Evolutionary conservation across 2,329 filamentous ascomycete species (phyloP).

Genomic region (Alternaria sp.): DNA sequence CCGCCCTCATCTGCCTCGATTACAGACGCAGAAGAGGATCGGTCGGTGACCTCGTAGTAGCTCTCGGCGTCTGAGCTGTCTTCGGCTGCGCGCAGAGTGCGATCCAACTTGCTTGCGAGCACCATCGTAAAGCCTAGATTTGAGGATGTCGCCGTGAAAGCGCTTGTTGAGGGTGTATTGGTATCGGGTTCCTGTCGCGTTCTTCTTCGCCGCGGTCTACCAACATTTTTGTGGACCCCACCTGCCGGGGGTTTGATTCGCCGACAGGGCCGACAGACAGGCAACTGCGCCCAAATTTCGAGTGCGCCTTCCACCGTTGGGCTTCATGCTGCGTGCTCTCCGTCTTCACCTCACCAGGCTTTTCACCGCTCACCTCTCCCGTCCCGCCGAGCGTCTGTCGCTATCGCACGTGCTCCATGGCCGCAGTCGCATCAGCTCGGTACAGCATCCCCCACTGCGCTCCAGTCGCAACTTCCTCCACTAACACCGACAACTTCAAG

Average conservation of each 20-base stretch:
- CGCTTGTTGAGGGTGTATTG: neutral
- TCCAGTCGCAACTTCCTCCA: conserved; percentile 29
- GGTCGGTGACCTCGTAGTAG: conserved; percentile 49
- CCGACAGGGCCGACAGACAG: conserved; percentile 19
- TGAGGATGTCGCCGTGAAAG: neutral
- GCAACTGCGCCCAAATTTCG: conserved; percentile 14
- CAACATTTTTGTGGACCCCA: conserved; percentile 24
- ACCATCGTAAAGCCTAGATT: conserved; percentile 27
- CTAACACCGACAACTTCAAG: conserved; percentile 31
- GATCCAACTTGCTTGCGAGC: conserved; percentile 44
- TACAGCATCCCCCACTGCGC: conserved; percentile 32
- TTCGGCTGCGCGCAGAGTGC: conserved; percentile 44
- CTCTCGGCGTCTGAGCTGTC: conserved; percentile 47
- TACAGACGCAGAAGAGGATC: conserved; percentile 48
- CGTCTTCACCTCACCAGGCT: conserved; percentile 9
- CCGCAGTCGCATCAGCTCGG: conserved; percentile 30
- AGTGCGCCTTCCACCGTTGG: conserved; percentile 6
- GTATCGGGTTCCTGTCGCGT: neutral
- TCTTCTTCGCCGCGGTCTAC: neutral
- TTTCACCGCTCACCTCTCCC: conserved; percentile 9
- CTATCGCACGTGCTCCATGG: conserved; percentile 31
- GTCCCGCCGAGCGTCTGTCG: conserved; percentile 16
- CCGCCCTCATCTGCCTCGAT: conserved; percentile 48
- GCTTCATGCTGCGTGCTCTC: conserved; percentile 14
- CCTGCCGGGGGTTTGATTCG: conserved; percentile 13